phyloP scores from a whole-genome alignment of 1,139 yeast genomes.

The Casaregolazyma suthepensis region DNA sequence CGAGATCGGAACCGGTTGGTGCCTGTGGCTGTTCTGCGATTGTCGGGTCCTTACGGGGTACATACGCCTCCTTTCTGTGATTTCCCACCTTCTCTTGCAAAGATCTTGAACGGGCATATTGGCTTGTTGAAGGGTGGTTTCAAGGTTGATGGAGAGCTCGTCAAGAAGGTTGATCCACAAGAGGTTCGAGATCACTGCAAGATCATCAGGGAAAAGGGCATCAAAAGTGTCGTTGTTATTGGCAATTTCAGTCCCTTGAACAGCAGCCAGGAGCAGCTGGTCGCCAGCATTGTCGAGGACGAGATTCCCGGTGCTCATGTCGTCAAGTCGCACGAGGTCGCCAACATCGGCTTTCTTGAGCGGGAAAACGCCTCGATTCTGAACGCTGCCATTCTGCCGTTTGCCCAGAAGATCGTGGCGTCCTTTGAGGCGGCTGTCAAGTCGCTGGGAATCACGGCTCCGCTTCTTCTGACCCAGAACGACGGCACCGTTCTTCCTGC shows the following conservation, averaged over 20 bases:
- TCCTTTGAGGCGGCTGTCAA: conserved; percentile 35
- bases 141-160: conserved; percentile 37
- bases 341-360: conserved; percentile 39
- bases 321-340: conserved; percentile 36
- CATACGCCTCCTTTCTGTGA: conserved; percentile 38
- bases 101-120: conserved; percentile 32
- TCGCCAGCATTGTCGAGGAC: conserved; percentile 27
- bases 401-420: conserved; percentile 35
- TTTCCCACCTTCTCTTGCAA: conserved; percentile 36
- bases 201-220: conserved; percentile 29
- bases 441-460: conserved; percentile 33
- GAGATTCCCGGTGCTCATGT: conserved; percentile 33
- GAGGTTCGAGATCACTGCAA: conserved; percentile 31
- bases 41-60: conserved; percentile 37
- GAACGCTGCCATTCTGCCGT: conserved; percentile 38
- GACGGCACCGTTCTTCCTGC: conserved; percentile 40
- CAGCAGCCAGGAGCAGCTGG: conserved; percentile 33
- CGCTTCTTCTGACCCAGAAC: conserved; percentile 39
- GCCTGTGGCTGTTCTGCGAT: conserved; percentile 38
- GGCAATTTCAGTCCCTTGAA: conserved; percentile 39
- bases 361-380: conserved; percentile 41
- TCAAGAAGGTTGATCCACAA: conserved; percentile 31
- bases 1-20: conserved; percentile 36
- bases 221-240: conserved; percentile 35
- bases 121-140: conserved; percentile 37